A percentile compares a stretch with the other conserved stretches of the same genome.
phyloP scores from a whole-genome alignment of 768 basidiomycete species.

The Lactarius vividus region DNA sequence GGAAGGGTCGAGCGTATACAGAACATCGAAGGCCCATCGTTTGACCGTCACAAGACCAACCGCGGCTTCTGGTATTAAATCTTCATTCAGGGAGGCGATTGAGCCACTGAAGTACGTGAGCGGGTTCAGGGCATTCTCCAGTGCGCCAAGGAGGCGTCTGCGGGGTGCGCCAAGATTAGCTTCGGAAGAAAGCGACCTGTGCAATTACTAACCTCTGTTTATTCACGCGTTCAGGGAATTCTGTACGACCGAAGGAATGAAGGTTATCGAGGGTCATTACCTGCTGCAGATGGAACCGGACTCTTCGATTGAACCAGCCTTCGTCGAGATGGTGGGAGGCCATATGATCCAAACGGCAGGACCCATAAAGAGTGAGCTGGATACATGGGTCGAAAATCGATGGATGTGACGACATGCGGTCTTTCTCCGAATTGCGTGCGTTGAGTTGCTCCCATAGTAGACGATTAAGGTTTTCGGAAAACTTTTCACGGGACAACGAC shows the following conservation, averaged over 20 bases:
- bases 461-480: background rate
- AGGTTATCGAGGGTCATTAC: constrained; percentile 45
- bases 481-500: constrained; percentile 8
- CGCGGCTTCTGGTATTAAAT: no score
- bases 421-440: background rate
- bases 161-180: no score
- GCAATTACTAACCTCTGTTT: no score
- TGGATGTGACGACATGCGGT: background rate
- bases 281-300: constrained; percentile 48
- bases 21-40: no score
- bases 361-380: constrained; percentile 36
- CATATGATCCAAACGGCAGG: constrained; percentile 37
- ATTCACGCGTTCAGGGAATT: background rate
- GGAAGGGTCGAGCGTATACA: no score
- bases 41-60: no score
- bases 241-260: constrained; percentile 8
- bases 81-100: no score
- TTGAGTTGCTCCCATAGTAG: constrained; percentile 8
- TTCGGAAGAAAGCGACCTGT: no score
- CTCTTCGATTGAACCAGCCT: constrained; percentile 42
- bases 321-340: constrained; percentile 36
- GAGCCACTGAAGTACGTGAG: no score
- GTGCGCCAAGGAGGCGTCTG: no score
- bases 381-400: constrained; percentile 17
- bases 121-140: no score